phyloP scores from a whole-genome alignment of 2,329 filamentous ascomycete genomes.

The Phaeosphaeriaceae sp. region DNA sequence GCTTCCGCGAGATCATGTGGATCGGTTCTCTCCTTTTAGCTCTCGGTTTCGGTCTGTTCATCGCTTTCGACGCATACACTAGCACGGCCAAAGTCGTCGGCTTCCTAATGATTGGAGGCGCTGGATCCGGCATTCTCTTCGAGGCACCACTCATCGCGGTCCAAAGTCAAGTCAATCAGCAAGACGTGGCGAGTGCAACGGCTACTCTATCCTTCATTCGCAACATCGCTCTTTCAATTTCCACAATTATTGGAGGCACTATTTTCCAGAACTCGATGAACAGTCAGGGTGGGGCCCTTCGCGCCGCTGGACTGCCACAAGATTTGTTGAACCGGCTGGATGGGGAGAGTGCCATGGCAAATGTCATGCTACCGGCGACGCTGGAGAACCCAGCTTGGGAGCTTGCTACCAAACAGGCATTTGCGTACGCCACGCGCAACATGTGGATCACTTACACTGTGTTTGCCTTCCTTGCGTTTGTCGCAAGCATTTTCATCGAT shows the following conservation, averaged over 20 bases:
- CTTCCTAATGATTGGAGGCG: conserved; percentile 59
- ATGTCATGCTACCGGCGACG: conserved; percentile 62
- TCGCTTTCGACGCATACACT: conserved; percentile 37
- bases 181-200: conserved; percentile 61
- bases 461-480: conserved; percentile 48
- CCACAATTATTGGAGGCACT: conserved; percentile 59
- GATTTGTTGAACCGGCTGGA: conserved; percentile 60
- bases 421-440: conserved; percentile 53
- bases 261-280: conserved; percentile 69
- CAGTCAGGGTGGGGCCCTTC: conserved; percentile 57
- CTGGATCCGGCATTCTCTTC: conserved; percentile 63
- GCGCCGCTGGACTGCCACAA: conserved; percentile 57
- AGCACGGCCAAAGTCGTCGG: conserved; percentile 51
- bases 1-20: conserved; percentile 51
- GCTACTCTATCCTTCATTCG: conserved; percentile 60
- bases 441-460: conserved; percentile 60
- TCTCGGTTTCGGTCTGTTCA: conserved; percentile 46
- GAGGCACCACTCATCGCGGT: conserved; percentile 64
- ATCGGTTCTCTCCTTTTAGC: conserved; percentile 41
- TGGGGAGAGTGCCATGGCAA: conserved; percentile 67
- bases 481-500: conserved; percentile 49
- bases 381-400: conserved; percentile 58
- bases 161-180: conserved; percentile 60
- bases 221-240: conserved; percentile 55
- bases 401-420: conserved; percentile 51